Evolutionary conservation across 1,139 yeast genomes (phyloP), one percentile per base, ranked within the genome.

Genomic region (Kodamaea fungicola): DNA sequence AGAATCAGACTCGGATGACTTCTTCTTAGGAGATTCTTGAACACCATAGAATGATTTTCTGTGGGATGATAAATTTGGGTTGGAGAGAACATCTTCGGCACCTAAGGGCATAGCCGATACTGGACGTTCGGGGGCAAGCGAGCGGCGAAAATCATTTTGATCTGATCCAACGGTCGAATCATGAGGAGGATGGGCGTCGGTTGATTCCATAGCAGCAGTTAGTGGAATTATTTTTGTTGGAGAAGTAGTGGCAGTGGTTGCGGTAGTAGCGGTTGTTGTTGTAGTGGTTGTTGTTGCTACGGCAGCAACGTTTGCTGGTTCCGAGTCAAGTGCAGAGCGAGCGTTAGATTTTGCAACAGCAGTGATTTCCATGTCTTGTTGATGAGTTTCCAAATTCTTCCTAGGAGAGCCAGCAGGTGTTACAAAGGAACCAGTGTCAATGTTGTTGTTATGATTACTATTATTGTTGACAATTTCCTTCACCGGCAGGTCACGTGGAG

Each of bases 1-100:
- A 7, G 46, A 43, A 7, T 35, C 44, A 16, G 41, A 36, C 19
- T 35, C 35, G 21, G 27, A 26, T 19, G 8, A 12, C 29, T 30
- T 31, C 30, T 28, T 22, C 30, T 25, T 29, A 24, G n/a, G 44
- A 35, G 19, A 16, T 5, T 5, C 19, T 13, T 32, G 33, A 7
- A 28, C 35, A 3, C 32, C 34, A 22, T 34, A 38, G 22, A 35
- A 38, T 6, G 37, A 27, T 12, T 28, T 35, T 16, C 19, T 24
- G 10, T 22, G 10, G 5, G 19, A 16, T 5, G 19, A 16, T 16
- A 16, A 16, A 16, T 16, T 16, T 16, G 19, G 26, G 10, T 30
- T 26, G 8, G 23, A 21, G n/a, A 26, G 26, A 6, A 26, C 12
- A 22, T 30, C 26, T 16, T 16, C 10, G 6, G 10, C 26, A 23